Evolutionary conservation across 257 asterid genomes (phyloP).

Genomic region (Solanum gracilifrons): DNA sequence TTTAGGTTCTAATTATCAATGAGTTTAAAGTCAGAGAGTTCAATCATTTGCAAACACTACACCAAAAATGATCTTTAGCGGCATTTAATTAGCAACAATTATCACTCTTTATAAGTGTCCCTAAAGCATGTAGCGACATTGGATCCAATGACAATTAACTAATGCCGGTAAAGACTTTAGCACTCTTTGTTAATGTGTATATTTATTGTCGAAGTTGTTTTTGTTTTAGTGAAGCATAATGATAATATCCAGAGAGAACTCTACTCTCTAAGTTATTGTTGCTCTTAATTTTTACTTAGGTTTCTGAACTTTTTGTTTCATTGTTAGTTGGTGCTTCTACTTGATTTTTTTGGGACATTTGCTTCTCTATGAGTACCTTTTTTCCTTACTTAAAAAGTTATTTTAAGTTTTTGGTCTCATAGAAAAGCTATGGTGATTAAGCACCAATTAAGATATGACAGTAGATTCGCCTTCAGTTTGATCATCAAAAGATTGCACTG

Average conservation of each 20-base stretch:
- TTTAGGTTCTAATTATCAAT: background rate
- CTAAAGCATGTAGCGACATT: too few species aligned
- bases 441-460: background rate
- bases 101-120: too few species aligned
- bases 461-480: constrained; percentile 13
- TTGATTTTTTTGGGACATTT: background rate
- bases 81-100: too few species aligned
- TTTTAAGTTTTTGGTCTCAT: background rate
- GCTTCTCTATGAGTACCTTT: background rate
- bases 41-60: background rate
- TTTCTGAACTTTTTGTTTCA: background rate
- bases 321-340: background rate
- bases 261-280: background rate
- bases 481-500: constrained; percentile 8
- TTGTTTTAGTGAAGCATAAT: background rate
- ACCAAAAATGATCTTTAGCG: too few species aligned
- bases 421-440: background rate
- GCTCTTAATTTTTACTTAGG: background rate
- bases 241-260: background rate
- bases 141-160: too few species aligned
- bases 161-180: too few species aligned
- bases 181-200: too few species aligned
- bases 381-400: background rate
- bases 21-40: background rate
- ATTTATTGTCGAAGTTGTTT: too few species aligned